Evolutionary conservation across 2,329 filamentous ascomycete genomes (phyloP).

Genomic region (Grosmannia clavigera): DNA sequence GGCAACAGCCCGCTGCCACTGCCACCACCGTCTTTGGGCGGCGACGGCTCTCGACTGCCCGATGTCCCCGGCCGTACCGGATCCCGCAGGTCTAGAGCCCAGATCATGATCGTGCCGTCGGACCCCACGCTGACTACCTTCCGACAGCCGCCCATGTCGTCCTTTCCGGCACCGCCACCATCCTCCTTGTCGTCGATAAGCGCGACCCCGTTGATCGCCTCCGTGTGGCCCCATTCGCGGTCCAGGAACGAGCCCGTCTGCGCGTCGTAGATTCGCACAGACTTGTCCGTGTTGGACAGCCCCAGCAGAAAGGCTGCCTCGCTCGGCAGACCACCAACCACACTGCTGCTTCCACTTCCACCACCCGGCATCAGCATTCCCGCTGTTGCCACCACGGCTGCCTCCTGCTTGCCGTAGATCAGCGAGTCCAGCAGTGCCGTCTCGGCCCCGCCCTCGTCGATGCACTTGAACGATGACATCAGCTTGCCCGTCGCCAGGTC

Average conservation of each 20-base stretch:
- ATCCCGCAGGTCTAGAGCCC: constrained; percentile 45
- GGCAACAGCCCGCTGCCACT: constrained; percentile 9
- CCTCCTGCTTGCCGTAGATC: constrained; percentile 42
- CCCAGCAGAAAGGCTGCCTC: constrained; percentile 61
- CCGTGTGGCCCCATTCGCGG: constrained; percentile 89
- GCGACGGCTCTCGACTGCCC: constrained; percentile 28
- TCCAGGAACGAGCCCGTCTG: constrained; percentile 67
- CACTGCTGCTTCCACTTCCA: too few species aligned
- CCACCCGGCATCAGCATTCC: not conserved
- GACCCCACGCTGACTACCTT: constrained; percentile 62
- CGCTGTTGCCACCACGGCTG: not conserved
- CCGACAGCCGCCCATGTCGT: constrained; percentile 21
- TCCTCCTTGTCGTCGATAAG: constrained; percentile 49
- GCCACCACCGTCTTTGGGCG: constrained; percentile 26
- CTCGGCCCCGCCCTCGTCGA: constrained; percentile 68
- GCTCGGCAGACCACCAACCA: constrained; percentile 17
- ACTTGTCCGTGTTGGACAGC: constrained; percentile 93
- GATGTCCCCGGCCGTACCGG: constrained; percentile 17
- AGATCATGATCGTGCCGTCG: constrained; percentile 76
- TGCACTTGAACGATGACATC: constrained; percentile 65
- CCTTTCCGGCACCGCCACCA: not conserved
- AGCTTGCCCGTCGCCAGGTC: constrained; percentile 57
- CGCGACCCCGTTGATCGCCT: constrained; percentile 77
- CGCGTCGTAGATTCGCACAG: constrained; percentile 76
- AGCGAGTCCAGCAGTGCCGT: constrained; percentile 74